Percentiles rank a stretch among this genome's conserved stretches.
phyloP scores from a whole-genome alignment of 352 stramenopile species.

The Globisporangium sylvaticum region DNA sequence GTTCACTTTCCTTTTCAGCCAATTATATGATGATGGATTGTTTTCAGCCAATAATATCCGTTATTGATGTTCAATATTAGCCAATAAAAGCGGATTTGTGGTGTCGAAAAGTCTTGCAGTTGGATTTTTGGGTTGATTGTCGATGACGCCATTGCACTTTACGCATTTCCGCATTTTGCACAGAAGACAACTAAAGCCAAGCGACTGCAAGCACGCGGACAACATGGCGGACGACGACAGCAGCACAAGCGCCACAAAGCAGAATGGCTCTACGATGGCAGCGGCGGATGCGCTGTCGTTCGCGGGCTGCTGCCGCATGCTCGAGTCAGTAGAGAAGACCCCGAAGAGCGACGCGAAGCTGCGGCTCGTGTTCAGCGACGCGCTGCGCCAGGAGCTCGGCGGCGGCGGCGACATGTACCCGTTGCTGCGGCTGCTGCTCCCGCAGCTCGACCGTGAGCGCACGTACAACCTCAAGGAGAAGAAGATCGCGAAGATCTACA shows the following conservation, averaged over 20 bases:
- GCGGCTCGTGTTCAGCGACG: constrained; percentile 66
- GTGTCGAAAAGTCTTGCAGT: background rate
- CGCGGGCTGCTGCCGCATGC: constrained; percentile 62
- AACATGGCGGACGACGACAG: background rate
- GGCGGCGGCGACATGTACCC: constrained; percentile 61
- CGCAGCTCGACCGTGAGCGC: constrained; percentile 78
- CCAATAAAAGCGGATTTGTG: background rate
- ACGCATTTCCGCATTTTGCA: background rate
- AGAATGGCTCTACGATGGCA: background rate
- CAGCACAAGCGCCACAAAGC: background rate
- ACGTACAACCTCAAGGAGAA: constrained; percentile 88
- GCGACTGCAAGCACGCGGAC: too few relatives aligned
- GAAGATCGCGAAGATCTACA: constrained; percentile 79
- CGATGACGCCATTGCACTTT: background rate
- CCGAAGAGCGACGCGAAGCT: constrained; percentile 76
- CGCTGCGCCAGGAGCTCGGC: constrained; percentile 48
- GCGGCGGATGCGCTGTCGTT: constrained; percentile 45
- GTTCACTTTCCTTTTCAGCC: background rate
- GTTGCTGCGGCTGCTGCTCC: constrained; percentile 67
- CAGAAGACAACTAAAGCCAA: background rate
- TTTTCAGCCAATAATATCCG: background rate
- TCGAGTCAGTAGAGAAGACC: constrained; percentile 66
- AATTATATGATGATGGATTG: background rate
- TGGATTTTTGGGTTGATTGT: constrained; percentile 7
- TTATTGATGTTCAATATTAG: background rate